These are phyloP conservation scores for Russula sp. DNA, from an alignment of 768 basidiomycete species.

Conservation along the genomic window DNA sequence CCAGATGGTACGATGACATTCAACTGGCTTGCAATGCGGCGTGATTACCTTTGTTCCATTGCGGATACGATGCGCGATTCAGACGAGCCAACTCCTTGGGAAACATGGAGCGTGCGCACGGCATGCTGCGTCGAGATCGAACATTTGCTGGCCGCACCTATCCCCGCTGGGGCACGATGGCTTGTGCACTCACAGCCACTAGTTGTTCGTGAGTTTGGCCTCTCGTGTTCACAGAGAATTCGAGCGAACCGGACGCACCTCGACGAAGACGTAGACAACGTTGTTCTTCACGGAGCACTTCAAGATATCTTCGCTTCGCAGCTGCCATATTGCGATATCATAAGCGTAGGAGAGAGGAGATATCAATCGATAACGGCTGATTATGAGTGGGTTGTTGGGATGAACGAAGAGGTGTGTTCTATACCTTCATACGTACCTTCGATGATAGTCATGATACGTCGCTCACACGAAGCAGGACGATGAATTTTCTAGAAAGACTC, in stretches of 20 bases:
- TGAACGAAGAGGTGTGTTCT: slow-evolving; percentile 9
- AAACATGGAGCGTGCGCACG: slow-evolving; percentile 3
- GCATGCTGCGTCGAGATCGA: slow-evolving; percentile 17
- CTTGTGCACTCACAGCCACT: slow-evolving; percentile 8
- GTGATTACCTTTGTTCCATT: slow-evolving; percentile 8
- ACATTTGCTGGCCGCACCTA: neutral
- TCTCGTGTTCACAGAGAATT: neutral
- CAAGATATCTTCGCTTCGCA: slow-evolving; percentile 4
- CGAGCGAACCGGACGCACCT: neutral
- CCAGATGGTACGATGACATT: neutral
- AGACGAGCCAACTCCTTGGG: slow-evolving; percentile 6
- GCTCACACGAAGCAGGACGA: neutral
- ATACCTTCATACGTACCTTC: too few species aligned
- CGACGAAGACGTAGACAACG: neutral
- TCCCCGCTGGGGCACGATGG: slow-evolving; percentile 16
- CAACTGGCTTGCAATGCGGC: slow-evolving; percentile 14
- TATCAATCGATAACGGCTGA: slow-evolving; percentile 19
- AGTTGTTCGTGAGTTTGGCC: slow-evolving; percentile 10
- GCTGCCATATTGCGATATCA: slow-evolving; percentile 3
- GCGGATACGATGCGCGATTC: neutral
- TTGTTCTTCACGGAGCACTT: neutral
- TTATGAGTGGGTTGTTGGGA: slow-evolving; percentile 19
- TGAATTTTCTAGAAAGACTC: slow-evolving; percentile 1
- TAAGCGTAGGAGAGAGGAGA: slow-evolving; percentile 12
- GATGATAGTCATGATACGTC: neutral